Conservation (phyloP, 495 filamentous ascomycete genomes). For the Penicillium goetzii region DNA sequence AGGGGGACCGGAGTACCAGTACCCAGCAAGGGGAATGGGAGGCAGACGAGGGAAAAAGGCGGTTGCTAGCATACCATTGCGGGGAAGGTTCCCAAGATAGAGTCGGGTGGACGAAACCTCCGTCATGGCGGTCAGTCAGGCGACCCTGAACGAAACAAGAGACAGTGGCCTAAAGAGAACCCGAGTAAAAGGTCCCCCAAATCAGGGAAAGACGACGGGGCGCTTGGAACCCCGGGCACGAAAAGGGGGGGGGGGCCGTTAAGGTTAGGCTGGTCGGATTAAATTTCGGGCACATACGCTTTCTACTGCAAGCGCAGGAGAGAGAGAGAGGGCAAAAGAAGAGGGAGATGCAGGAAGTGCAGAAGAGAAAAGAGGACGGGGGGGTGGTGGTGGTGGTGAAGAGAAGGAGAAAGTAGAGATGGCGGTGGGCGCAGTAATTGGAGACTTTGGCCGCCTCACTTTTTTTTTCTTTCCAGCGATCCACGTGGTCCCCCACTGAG, state of each 20-base stretch:
- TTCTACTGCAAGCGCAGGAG: conserved; percentile 2
- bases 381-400: conserved; percentile 18
- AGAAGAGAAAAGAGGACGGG: conserved; percentile 26
- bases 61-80: conserved; percentile 76
- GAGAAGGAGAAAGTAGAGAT: conserved; percentile 24
- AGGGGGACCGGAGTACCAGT: conserved; percentile 18
- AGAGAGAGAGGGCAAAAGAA: conserved; percentile 34
- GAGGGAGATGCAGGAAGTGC: conserved; percentile 37
- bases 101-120: conserved; percentile 91
- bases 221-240: neutral
- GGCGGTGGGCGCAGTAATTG: conserved; percentile 32
- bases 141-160: conserved; percentile 11
- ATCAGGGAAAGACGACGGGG: conserved; percentile 21
- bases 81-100: conserved; percentile 96
- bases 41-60: conserved; percentile 17
- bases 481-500: conserved; percentile 47
- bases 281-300: conserved; percentile 13
- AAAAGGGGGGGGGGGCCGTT: conserved; percentile 4
- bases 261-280: conserved; percentile 13
- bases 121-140: conserved; percentile 41
- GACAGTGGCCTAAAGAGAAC: conserved; percentile 19
- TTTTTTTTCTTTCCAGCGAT: conserved; percentile 35
- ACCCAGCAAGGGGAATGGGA: conserved; percentile 33
- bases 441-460: conserved; percentile 43
- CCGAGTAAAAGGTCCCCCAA: neutral